Evolutionary conservation across 768 basidiomycete genomes (phyloP).

Genomic region (Hirschioporus abietinus): DNA sequence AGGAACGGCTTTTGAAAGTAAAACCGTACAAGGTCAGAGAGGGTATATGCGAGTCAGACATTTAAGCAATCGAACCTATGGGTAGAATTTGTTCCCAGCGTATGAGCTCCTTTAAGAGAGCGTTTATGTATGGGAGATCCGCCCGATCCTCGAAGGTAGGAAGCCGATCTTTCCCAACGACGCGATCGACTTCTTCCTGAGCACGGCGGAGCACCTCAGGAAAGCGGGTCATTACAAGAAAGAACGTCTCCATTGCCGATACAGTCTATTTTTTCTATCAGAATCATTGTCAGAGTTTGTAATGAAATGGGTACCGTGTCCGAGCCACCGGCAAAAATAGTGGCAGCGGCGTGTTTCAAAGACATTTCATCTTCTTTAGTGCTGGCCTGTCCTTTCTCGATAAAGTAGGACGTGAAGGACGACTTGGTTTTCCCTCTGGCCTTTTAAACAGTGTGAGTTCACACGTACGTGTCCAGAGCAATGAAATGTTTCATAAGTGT

Average conservation of each 20-base stretch:
- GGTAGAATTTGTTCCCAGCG: neutral
- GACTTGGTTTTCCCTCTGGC: constrained; percentile 21
- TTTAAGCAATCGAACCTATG: neutral
- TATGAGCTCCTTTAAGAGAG: constrained; percentile 21
- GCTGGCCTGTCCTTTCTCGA: constrained; percentile 15
- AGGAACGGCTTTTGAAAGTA: neutral
- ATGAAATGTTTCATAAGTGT: neutral
- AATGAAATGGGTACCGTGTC: neutral
- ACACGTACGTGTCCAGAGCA: neutral
- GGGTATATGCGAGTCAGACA: too few species aligned
- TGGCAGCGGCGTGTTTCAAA: neutral
- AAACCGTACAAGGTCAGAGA: too few species aligned
- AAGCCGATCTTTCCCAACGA: constrained; percentile 22
- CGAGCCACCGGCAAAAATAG: neutral
- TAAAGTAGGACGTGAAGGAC: constrained; percentile 26
- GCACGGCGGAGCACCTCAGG: constrained; percentile 22
- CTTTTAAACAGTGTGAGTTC: constrained; percentile 7
- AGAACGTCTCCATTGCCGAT: constrained; percentile 21
- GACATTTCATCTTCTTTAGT: constrained; percentile 10
- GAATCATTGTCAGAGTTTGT: neutral
- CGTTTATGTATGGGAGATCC: constrained; percentile 20
- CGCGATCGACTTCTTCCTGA: constrained; percentile 23
- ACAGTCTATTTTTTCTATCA: constrained; percentile 13
- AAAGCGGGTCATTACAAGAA: constrained; percentile 26
- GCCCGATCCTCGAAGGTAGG: constrained; percentile 19